Conservation (phyloP, 257 asterid genomes). For the Solanum verrucosum region DNA sequence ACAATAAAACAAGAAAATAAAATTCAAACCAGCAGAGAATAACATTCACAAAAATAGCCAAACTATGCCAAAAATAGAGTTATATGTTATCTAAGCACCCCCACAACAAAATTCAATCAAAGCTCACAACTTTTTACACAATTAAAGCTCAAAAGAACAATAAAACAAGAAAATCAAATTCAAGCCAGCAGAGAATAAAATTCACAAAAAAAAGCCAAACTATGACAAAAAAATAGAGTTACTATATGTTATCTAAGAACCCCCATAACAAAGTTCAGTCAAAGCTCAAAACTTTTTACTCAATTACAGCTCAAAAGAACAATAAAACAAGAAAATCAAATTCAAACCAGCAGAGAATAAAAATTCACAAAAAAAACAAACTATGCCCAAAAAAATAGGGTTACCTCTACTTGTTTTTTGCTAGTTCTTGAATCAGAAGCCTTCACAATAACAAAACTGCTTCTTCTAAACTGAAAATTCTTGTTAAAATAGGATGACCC, state of each 20-base stretch:
- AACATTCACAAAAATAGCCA: no score
- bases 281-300: neutral
- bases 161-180: neutral
- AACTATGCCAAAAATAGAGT: no score
- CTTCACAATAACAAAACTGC: conserved; percentile 35
- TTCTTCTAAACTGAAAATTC: conserved; percentile 18
- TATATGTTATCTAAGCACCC: no score
- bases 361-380: neutral
- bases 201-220: no score
- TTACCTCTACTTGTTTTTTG: conserved; percentile 58
- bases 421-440: conserved; percentile 52
- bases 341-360: neutral
- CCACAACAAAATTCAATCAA: conserved; percentile 2
- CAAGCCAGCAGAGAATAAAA: neutral
- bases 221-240: conserved; percentile 9
- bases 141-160: neutral
- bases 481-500: conserved; percentile 16
- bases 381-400: neutral
- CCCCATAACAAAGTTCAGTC: conserved; percentile 1
- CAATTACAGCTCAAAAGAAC: neutral
- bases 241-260: conserved; percentile 33
- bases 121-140: neutral
- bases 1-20: neutral
- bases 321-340: neutral
- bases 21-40: neutral